Evolutionary conservation across 805 yeast species (phyloP).

Genomic region (Grigorovia yakushimaensis): DNA sequence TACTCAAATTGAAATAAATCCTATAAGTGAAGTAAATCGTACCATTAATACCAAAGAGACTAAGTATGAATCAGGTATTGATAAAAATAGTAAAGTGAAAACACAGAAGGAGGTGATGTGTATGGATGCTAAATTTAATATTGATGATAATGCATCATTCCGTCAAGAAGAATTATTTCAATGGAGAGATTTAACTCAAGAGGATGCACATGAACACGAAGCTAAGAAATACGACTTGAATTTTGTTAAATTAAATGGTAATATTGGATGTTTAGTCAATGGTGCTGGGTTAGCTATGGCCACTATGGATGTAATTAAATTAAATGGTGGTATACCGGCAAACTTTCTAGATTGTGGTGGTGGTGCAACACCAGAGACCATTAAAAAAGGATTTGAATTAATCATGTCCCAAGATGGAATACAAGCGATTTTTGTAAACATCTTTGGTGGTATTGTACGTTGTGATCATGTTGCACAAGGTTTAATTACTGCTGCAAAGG

Average conservation of each 20-base stretch:
- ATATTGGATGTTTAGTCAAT: slow-evolving; percentile 96
- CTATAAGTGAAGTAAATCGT: slow-evolving; percentile 69
- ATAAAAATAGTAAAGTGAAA: no score
- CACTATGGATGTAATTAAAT: slow-evolving; percentile 97
- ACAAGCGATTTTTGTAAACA: slow-evolving; percentile 93
- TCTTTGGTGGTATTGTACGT: slow-evolving; percentile 99
- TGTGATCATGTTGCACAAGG: slow-evolving; percentile 99
- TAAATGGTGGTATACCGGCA: slow-evolving; percentile 98
- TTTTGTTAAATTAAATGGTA: slow-evolving; percentile 96
- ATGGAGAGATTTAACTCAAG: slow-evolving; percentile 97
- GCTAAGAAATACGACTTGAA: slow-evolving; percentile 86
- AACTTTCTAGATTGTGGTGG: slow-evolving; percentile 99
- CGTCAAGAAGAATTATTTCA: slow-evolving; percentile 81
- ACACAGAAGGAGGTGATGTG: slow-evolving; percentile 50
- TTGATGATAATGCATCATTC: slow-evolving; percentile 92
- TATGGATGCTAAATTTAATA: slow-evolving; percentile 98
- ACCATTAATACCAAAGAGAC: background rate
- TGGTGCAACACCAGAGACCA: slow-evolving; percentile 98
- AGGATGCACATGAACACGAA: slow-evolving; percentile 92
- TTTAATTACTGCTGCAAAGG: slow-evolving; percentile 87
- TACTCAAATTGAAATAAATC: slow-evolving; percentile 97
- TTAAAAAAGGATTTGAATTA: slow-evolving; percentile 91
- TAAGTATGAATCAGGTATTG: background rate
- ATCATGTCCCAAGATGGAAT: slow-evolving; percentile 84
- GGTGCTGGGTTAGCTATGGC: slow-evolving; percentile 99